Base-by-base conservation (phyloP, 1,284 basidiomycete species). In the Heterobasidion irregulare region DNA sequence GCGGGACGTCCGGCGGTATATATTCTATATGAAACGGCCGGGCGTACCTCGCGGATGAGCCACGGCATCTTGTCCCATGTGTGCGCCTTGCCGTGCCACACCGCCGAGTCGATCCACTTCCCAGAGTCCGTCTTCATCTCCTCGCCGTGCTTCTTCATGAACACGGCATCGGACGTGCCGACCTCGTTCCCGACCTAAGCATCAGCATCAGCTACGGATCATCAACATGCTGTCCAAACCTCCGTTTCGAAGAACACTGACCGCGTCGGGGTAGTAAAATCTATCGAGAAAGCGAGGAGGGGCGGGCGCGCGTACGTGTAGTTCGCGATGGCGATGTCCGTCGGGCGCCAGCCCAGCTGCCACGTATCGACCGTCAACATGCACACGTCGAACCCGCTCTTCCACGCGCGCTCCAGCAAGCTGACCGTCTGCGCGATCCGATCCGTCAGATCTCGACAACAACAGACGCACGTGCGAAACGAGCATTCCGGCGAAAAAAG, bases 311-410 rank as follows among this genome's bases (percentile, higher is more conserved):
- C 70, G n/a, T 56, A 74, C 71, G 70, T 68, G 60, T 77, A 78
- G 64, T 82, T 80, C 6, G 75, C 73, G 44, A 76, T 69, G 55
- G 74, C 75, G 56, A 82, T 75, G 64, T 83, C 82, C 2, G 75
- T 76, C 32, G 79, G 79, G 10, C 81, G 66, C 78, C 79, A 83
- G 6, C 75, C 80, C n/a, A 83, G 71, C 57, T 79, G 75, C 75
- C 78, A 80, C 15, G 81, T 83, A 63, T 84, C 82, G 15, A 82
- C 72, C 0, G 82, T 84, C 46, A 77, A 67, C 68, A 83, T 76
- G 47, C 74, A 71, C n/a, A 74, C 75, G 62, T 77, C 73, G 66
- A 75, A 80, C 1, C 79, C 77, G 12, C 67, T 67, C 53, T 75
- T 74, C 72, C 73, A 75, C 0, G 77, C 78, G 9, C 79, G 68